Base-by-base conservation (phyloP, 1,139 yeast genomes). In the Pneumocystis wakefieldiae region DNA sequence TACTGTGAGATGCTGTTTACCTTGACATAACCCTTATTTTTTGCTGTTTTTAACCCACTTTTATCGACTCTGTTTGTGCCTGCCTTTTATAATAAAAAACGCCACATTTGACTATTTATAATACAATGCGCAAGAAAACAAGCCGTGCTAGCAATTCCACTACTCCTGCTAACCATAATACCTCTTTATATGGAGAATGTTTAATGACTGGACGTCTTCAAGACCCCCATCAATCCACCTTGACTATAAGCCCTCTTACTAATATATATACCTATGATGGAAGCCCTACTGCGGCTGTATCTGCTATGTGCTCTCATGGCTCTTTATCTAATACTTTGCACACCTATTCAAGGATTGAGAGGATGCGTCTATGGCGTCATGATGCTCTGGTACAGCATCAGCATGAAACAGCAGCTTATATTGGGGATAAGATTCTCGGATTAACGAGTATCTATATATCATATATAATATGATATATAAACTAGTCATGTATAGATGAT, bases 301-400 rank as follows among this genome's bases (percentile, higher is more conserved):
- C 55, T 5, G 3, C 55, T 1, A 7, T 42, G 8, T 19, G 1
- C 1, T 42, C 24, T 4, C 55, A 19, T 24, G 28, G 24, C 4
- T 42, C 28, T 19, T 19, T 7, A 24, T 42, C 55, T 5, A 42
- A 19, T 42, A 17, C 41, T 8, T 17, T 36, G 6, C 24, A 53
- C 14, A 37, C 38, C 32, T 29, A 37, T 8, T 48, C 62, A 17
- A 95, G 88, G 64, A 94, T 94, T 0, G 97, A 91, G 68, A 83
- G 86, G 69, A 79, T 92, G 59, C 76, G 98, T 60, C 76, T 88
- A 55, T 92, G 98, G 98, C 78, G 98, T 62, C 96, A 90, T 67
- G 96, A 90, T 72, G 96, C 98, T 0, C 75, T 87, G 65, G 85
- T 87, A 85, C 96, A 91, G 70, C 97, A 91, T 72, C 95, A 91